Conservation (phyloP, 305 asterid genomes). For the Solanum hybrid region DNA sequence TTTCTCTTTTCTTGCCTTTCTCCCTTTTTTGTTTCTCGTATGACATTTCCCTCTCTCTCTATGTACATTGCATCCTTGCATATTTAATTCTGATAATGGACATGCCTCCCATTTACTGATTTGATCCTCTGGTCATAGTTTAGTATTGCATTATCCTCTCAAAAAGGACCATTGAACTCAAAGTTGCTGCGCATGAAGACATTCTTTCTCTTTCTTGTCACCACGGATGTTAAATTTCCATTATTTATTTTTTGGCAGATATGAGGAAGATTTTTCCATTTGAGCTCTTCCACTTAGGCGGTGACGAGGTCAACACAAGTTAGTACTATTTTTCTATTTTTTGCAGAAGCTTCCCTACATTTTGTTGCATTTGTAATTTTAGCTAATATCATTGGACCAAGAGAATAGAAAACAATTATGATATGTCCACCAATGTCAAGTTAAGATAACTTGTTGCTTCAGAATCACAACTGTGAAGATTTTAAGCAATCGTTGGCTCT, state of each 20-base stretch:
- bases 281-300: slow-evolving; percentile 88
- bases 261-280: slow-evolving; percentile 81
- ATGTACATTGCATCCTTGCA: neutral
- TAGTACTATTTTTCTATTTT: neutral
- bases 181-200: neutral
- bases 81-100: neutral
- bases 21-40: neutral
- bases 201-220: neutral
- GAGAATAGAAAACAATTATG: neutral
- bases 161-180: neutral
- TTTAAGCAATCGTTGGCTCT: neutral
- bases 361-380: neutral
- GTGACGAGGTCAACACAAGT: slow-evolving; percentile 97
- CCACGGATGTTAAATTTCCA: slow-evolving; percentile 3
- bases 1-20: neutral
- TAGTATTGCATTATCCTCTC: neutral
- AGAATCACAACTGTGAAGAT: neutral
- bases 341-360: neutral
- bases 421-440: neutral
- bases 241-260: slow-evolving; percentile 38
- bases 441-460: neutral
- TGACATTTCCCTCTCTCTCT: neutral
- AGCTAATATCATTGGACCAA: neutral
- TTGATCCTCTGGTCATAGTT: neutral
- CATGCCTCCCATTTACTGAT: neutral